Conservation (phyloP, 1,284 basidiomycete genomes). For the Schizophyllum amplum region DNA sequence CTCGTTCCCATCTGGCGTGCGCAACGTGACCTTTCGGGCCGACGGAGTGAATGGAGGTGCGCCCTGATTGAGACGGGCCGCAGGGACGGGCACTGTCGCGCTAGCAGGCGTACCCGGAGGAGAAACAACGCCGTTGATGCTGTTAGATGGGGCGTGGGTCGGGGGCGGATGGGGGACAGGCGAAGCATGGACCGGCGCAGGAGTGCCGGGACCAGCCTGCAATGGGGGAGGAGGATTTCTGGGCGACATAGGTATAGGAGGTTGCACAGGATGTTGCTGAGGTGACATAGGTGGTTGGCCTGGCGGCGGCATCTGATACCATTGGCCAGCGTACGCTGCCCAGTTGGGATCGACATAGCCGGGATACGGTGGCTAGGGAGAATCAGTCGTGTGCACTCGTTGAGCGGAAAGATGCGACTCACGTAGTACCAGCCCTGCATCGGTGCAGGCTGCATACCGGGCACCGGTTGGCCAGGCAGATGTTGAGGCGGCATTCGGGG, state of each 20-base stretch:
- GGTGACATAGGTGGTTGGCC: constrained; percentile 26
- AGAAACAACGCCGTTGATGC: constrained; percentile 43
- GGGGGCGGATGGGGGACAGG: constrained; percentile 44
- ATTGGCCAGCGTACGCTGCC: constrained; percentile 10
- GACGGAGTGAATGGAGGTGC: constrained; percentile 58
- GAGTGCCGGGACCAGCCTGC: constrained; percentile 50
- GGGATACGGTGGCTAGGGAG: constrained; percentile 1
- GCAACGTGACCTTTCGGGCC: constrained; percentile 29
- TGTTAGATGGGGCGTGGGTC: constrained; percentile 39
- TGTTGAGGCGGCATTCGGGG: constrained; percentile 42
- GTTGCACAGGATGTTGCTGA: constrained; percentile 29
- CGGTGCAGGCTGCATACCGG: constrained; percentile 34
- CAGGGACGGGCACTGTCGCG: constrained; percentile 26
- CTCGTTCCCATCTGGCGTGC: constrained; percentile 47
- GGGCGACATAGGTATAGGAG: constrained; percentile 54
- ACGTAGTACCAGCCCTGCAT: constrained; percentile 36
- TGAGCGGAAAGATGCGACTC: constrained; percentile 17
- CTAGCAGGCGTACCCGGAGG: constrained; percentile 63
- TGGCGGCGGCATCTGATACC: constrained; percentile 20
- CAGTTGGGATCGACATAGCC: constrained; percentile 18
- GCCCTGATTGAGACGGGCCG: constrained; percentile 45
- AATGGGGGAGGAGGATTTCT: constrained; percentile 48
- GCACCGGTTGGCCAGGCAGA: constrained; percentile 15
- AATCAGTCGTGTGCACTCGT: neutral
- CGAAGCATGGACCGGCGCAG: constrained; percentile 49